These are phyloP conservation scores for Xerocomellus dryophilus DNA, from an alignment of 768 basidiomycete genomes.

Conservation along the genomic window DNA sequence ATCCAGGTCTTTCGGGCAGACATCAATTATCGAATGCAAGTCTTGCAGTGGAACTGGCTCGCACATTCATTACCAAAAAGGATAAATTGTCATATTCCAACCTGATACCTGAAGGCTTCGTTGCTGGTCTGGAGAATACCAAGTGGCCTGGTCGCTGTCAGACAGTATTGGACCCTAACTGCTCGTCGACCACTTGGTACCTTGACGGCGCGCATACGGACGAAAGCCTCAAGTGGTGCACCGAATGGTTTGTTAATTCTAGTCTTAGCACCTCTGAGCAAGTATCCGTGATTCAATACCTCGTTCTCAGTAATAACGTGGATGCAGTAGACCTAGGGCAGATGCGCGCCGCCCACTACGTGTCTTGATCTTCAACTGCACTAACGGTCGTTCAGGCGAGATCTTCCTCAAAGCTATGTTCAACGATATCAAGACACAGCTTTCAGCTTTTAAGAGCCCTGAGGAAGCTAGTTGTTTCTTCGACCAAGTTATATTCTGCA, in stretches of 20 bases:
- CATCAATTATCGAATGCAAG: constrained; percentile 90
- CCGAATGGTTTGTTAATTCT: constrained; percentile 81
- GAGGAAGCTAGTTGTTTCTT: constrained; percentile 55
- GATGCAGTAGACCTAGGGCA: constrained; percentile 3
- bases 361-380: constrained; percentile 92
- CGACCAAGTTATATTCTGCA: constrained; percentile 88
- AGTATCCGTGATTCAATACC: constrained; percentile 8
- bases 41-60: constrained; percentile 74
- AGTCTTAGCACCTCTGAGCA: constrained; percentile 44
- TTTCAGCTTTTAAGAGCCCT: constrained; percentile 39
- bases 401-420: constrained; percentile 64
- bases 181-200: constrained; percentile 68
- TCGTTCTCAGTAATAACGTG: constrained; percentile 3
- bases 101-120: constrained; percentile 49
- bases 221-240: constrained; percentile 84
- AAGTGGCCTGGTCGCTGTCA: constrained; percentile 97
- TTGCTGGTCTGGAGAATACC: constrained; percentile 61
- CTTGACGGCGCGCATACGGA: constrained; percentile 94
- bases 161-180: constrained; percentile 59
- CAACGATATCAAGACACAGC: constrained; percentile 46
- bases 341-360: constrained; percentile 38
- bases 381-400: constrained; percentile 79
- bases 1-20: constrained; percentile 71
- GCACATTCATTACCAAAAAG: constrained; percentile 52
- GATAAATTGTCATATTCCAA: constrained; percentile 16